Percentiles rank a stretch among this genome's conserved stretches.
These are phyloP conservation scores for Salicornia ramosissima DNA, from an alignment of 148 eudicot genomes.

Conservation along the genomic window DNA sequence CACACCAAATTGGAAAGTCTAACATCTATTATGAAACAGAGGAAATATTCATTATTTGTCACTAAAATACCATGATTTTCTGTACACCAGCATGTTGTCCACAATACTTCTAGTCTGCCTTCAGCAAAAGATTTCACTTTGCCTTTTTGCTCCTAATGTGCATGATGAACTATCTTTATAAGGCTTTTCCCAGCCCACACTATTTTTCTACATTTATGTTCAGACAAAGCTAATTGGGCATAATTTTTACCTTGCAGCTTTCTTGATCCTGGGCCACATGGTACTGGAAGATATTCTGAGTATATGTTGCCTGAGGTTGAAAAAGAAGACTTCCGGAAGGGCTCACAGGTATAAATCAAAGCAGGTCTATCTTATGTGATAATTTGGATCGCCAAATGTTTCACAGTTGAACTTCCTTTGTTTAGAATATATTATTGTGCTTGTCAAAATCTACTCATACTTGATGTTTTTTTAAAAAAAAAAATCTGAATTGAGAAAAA, in stretches of 20 bases:
- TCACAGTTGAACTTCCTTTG: neutral
- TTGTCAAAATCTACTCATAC: neutral
- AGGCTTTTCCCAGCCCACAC: neutral
- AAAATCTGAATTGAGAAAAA: too few species aligned
- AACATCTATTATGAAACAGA: too few species aligned
- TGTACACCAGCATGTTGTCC: too few species aligned
- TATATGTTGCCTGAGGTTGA: conserved; percentile 60
- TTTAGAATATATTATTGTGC: neutral
- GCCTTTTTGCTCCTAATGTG: neutral
- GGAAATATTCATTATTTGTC: too few species aligned
- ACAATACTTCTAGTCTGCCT: too few species aligned
- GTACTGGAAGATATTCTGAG: conserved; percentile 53
- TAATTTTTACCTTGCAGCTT: conserved; percentile 32
- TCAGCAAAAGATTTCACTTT: neutral
- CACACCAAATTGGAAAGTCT: too few species aligned
- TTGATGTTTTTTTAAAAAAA: too few species aligned
- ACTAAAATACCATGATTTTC: too few species aligned
- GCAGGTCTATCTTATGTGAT: neutral
- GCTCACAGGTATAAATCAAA: conserved; percentile 44
- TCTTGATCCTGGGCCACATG: conserved; percentile 60
- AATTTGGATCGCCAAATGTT: conserved; percentile 3
- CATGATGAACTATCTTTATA: neutral
- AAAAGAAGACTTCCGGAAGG: conserved; percentile 48
- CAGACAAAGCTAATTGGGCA: conserved; percentile 13
- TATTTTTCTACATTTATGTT: neutral